Percentiles rank a stretch among this genome's conserved stretches.
phyloP scores from a whole-genome alignment of 805 yeast genomes.

The Teunomyces lycoperdinae region DNA sequence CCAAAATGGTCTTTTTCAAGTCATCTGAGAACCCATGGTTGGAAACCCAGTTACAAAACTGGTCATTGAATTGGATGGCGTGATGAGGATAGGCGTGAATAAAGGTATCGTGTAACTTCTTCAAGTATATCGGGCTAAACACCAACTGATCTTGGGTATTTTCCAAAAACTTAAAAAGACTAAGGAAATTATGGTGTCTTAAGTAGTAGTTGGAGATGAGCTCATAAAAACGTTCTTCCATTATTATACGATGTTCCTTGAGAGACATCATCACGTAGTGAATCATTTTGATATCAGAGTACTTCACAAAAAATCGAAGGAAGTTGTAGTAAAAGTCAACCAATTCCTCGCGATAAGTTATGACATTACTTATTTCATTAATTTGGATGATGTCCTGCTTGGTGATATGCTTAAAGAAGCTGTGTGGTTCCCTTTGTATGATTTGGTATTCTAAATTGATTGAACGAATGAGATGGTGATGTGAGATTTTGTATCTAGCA shows the following conservation, averaged over 20 bases:
- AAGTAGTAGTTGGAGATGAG: conserved; percentile 25
- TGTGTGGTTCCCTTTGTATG: conserved; percentile 20
- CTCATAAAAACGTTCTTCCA: conserved; percentile 14
- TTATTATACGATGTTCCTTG: conserved; percentile 9
- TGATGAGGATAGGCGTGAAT: conserved; percentile 32
- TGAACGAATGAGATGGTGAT: conserved; percentile 23
- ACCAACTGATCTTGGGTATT: conserved; percentile 13
- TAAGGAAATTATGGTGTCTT: conserved; percentile 26
- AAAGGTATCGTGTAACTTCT: conserved; percentile 28
- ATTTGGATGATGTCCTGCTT: conserved; percentile 23
- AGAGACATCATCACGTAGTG: conserved; percentile 25
- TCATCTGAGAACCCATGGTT: conserved; percentile 5
- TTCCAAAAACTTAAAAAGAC: conserved; percentile 23
- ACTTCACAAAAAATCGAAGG: conserved; percentile 26
- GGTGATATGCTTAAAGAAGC: conserved; percentile 23
- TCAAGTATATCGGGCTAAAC: conserved; percentile 23
- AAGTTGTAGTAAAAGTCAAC: conserved; percentile 26
- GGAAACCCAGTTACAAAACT: conserved; percentile 20
- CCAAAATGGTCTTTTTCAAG: conserved; percentile 12
- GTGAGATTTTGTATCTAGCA: conserved; percentile 15
- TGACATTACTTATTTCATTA: conserved; percentile 13
- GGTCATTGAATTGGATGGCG: conserved; percentile 20
- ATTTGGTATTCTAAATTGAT: conserved; percentile 24
- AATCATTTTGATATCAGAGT: conserved; percentile 25
- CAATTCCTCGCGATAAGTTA: conserved; percentile 15